Base-by-base conservation (phyloP, 129 eudicot genomes). In the Artemisia annua region DNA sequence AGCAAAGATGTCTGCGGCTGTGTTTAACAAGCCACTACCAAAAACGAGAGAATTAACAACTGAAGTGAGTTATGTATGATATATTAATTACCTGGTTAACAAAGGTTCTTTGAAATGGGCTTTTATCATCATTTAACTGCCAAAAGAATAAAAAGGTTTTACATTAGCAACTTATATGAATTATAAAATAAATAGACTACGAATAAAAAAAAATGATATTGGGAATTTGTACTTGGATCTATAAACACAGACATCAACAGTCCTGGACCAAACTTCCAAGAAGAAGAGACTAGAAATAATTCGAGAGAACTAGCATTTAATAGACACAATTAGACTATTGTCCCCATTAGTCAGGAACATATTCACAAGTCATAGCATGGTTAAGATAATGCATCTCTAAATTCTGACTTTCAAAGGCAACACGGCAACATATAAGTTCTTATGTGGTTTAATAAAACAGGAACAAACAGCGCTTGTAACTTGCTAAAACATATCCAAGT, bases 41-140 rank as follows among this genome's bases (percentile, higher is more conserved):
- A 59, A 71, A 44, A 35, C 11, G 24, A n/a, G 55, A 17, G 44
- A 22, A 64, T 54, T 20, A 32, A 63, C 60, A 59, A 60, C 16
- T 15, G 15, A 67, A 32, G 15, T 17, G 67, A 64, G 24, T 26
- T 65, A 35, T 73, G 35, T 19, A 28, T 80, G 58, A 63, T 74
- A 24, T 60, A 39, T 69, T 19, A 65, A 48, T 49, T 86, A 94
- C 98, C 98, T 94, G 98, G 54, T 88, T 94, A 67, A 90, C 98
- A 85, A 90, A 94, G 51, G 97, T 94, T 51, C 97, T 70, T 81
- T 94, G 98, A 70, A 94, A 94, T 64, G 98, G 98, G 79, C 98
- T 94, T 75, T 90, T 94, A 50, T 90, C 98, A 10, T 87, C 96
- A 73, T 94, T 94, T 84, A 94, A 85, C 98, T 94, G 93, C 76